Conservation (phyloP, 2,329 filamentous ascomycete species). For the Aspergillus fijiensis region DNA sequence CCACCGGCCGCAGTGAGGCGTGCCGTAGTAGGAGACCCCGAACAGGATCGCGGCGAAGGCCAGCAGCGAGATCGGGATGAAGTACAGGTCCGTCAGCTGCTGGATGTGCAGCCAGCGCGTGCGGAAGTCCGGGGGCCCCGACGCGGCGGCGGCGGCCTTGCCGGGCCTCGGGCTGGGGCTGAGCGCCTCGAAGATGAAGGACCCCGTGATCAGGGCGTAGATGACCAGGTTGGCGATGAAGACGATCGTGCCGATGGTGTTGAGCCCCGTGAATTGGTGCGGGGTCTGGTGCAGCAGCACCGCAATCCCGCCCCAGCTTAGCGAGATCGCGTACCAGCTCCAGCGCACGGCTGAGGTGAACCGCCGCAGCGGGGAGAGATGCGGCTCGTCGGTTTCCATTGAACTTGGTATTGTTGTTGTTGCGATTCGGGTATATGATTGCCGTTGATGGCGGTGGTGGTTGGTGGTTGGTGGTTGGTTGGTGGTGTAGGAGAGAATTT, state of each 20-base stretch:
- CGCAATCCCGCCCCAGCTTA: constrained; percentile 70
- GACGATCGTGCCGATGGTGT: constrained; percentile 62
- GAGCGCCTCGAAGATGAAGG: neutral
- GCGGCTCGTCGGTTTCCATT: neutral
- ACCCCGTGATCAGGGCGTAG: constrained; percentile 58
- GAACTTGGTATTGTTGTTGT: neutral
- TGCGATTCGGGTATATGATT: neutral
- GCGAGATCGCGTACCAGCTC: constrained; percentile 70
- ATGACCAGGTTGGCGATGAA: constrained; percentile 66
- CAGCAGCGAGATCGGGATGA: constrained; percentile 60
- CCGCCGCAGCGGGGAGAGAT: neutral
- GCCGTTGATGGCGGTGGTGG: too few species aligned
- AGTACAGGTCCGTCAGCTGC: neutral
- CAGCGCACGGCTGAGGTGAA: constrained; percentile 50
- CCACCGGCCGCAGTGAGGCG: constrained; percentile 55
- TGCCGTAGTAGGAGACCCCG: constrained; percentile 62
- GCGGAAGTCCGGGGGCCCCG: neutral
- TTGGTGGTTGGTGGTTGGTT: too few species aligned
- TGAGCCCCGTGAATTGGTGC: constrained; percentile 61
- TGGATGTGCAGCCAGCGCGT: neutral
- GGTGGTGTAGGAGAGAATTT: neutral
- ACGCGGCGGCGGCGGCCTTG: neutral
- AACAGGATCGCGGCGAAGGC: constrained; percentile 65
- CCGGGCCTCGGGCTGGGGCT: neutral
- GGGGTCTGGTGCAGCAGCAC: constrained; percentile 59